Conservation (phyloP, 331 rosid species). For the Pyrus hybrid region DNA sequence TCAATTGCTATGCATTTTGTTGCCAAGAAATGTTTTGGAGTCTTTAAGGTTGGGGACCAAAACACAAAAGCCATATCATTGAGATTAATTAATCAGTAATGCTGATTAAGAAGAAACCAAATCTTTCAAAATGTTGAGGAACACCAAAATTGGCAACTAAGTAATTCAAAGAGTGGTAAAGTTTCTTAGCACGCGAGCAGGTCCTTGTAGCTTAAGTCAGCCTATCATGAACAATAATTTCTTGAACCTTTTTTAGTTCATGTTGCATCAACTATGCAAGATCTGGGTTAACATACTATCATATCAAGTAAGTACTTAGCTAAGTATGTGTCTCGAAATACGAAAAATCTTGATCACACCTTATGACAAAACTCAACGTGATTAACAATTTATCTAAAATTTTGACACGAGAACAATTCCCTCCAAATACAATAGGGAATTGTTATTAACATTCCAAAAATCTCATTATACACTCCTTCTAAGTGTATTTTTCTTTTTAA, state of each 20-base stretch:
- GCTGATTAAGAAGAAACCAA: conserved; percentile 16
- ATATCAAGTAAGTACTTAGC: too few species aligned
- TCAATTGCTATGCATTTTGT: conserved; percentile 19
- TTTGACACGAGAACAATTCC: too few species aligned
- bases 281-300: not conserved
- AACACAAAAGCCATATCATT: conserved; percentile 22
- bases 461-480: accelerated
- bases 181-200: conserved; percentile 29
- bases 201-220: conserved; percentile 17
- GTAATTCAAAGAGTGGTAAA: conserved; percentile 21
- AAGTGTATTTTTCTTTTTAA: too few species aligned
- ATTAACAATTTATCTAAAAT: too few species aligned
- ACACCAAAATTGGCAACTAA: conserved; percentile 15
- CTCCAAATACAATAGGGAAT: too few species aligned
- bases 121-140: conserved; percentile 17
- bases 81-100: conserved; percentile 7
- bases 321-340: too few species aligned
- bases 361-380: too few species aligned
- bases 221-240: conserved; percentile 37
- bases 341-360: too few species aligned
- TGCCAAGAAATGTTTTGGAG: conserved; percentile 8
- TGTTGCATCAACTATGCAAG: not conserved
- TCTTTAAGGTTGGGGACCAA: conserved; percentile 40
- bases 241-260: not conserved
- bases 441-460: too few species aligned